Conservation (phyloP, 2,329 filamentous ascomycete genomes). For the Penicillium frequentans region DNA sequence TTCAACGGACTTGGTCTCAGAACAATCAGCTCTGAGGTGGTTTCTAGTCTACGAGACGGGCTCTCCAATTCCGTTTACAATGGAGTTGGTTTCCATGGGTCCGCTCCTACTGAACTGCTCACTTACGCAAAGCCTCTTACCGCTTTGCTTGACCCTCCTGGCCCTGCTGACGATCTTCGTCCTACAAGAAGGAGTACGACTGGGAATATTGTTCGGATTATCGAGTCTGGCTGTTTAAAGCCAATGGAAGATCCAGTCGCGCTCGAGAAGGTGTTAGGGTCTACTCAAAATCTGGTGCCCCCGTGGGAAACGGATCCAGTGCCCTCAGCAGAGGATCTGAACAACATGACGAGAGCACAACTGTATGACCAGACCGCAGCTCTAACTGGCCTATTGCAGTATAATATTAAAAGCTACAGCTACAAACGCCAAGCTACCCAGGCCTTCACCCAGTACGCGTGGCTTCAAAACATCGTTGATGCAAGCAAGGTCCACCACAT, state of each 20-base stretch:
- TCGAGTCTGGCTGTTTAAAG: constrained; percentile 51
- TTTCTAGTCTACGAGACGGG: constrained; percentile 56
- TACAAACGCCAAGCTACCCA: constrained; percentile 23
- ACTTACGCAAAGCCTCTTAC: constrained; percentile 22
- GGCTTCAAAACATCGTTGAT: constrained; percentile 37
- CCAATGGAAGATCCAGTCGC: constrained; percentile 47
- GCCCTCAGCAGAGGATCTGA: constrained; percentile 19
- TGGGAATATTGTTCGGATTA: constrained; percentile 49
- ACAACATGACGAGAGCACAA: constrained; percentile 24
- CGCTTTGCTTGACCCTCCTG: constrained; percentile 15
- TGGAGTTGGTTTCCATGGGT: constrained; percentile 37
- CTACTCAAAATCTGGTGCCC: constrained; percentile 29
- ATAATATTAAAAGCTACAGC: constrained; percentile 30
- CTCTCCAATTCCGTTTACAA: constrained; percentile 48
- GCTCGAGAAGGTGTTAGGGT: constrained; percentile 42
- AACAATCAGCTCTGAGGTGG: constrained; percentile 60
- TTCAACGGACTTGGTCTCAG: constrained; percentile 44
- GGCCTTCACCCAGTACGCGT: constrained; percentile 31
- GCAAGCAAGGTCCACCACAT: constrained; percentile 37
- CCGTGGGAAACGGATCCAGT: constrained; percentile 31
- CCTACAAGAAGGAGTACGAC: constrained; percentile 34
- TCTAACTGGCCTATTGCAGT: constrained; percentile 34
- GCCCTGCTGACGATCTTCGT: constrained; percentile 22
- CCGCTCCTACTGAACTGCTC: constrained; percentile 32
- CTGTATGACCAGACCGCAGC: constrained; percentile 37